These are phyloP conservation scores for Lepiota venenata DNA, from an alignment of 768 basidiomycete genomes.

Conservation along the genomic window DNA sequence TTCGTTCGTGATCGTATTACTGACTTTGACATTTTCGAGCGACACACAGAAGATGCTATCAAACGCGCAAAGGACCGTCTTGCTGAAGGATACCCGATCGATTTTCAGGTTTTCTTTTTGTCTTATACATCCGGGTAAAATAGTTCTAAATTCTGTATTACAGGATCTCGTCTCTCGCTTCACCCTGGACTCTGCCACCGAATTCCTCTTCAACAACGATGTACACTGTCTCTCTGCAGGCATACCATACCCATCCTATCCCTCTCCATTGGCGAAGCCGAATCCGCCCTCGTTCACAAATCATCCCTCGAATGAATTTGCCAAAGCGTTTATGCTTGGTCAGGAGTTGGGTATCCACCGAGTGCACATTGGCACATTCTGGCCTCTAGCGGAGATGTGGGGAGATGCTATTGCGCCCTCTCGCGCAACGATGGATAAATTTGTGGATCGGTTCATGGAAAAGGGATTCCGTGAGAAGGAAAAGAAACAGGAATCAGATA, in stretches of 20 bases:
- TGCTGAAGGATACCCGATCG: conserved; percentile 44
- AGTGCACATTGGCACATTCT: conserved; percentile 20
- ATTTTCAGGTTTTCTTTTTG: conserved; percentile 46
- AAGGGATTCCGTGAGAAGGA: conserved; percentile 39
- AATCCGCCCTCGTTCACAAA: conserved; percentile 5
- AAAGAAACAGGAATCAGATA: not conserved
- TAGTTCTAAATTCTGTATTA: not conserved
- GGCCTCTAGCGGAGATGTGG: conserved; percentile 54
- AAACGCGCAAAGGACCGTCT: conserved; percentile 40
- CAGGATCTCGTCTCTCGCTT: conserved; percentile 46
- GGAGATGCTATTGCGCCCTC: conserved; percentile 38
- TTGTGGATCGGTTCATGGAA: conserved; percentile 47
- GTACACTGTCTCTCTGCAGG: conserved; percentile 47
- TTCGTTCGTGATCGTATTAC: conserved; percentile 57
- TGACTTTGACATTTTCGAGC: conserved; percentile 59
- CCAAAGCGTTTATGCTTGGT: conserved; percentile 42
- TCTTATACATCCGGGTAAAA: not conserved
- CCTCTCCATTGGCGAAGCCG: conserved; percentile 7
- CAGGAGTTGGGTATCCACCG: conserved; percentile 24
- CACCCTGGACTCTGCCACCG: conserved; percentile 61
- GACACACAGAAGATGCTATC: conserved; percentile 48
- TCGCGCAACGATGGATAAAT: conserved; percentile 41
- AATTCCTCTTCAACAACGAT: conserved; percentile 55
- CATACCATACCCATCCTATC: conserved; percentile 40
- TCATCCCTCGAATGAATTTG: conserved; percentile 32